Base-by-base conservation (phyloP, 176 grass and related monocot genomes). In the Themeda triandra region DNA sequence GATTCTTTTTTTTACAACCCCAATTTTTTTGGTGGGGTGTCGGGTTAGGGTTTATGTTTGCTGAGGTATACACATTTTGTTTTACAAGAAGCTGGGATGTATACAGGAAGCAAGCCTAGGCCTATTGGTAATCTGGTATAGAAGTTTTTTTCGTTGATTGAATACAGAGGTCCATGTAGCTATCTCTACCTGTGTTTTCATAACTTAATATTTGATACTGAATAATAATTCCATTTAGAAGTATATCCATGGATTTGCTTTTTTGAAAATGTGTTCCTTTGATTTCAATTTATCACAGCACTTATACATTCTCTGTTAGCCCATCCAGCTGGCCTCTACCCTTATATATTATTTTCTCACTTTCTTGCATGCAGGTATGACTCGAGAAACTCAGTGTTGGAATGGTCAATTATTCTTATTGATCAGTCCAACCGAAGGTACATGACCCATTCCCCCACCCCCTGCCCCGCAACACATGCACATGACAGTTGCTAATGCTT, bases 321-420 rank as follows among this genome's bases (percentile, higher is more conserved):
- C 4, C 13, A 5, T 39, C 21, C 32, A 79, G 19, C 14, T 83
- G 12, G 13, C 64, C 46, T 29, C 76, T 63, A 68, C 14, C 35
- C 74, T 56, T 53, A 78, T 69, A 60, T 66, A 42, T 71, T 46
- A 25, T 82, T 65, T 13, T 78, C 60, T 71, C 32, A 13, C 56
- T 75, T 68, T 66, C 80, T 32, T 60, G 59, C 37, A 73, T 86
- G 72, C 89, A 97, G 94, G 86, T 94, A 94, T 78, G 90, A 94
- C 74, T 83, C 92, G 53, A 97, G 92, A 80, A 94, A 90, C 45
- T 91, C 94, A 45, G 76, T 85, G 46, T 63, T 97, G 80, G 90
- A 94, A 60, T 97, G 94, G 94, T 94, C 92, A 45, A 77, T 97
- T 87, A 80, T 97, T 87, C 88, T 94, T 76, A 90, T 97, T 63